Evolutionary conservation across 1,284 basidiomycete species (phyloP).

Genomic region (Anthracocystis setariae): DNA sequence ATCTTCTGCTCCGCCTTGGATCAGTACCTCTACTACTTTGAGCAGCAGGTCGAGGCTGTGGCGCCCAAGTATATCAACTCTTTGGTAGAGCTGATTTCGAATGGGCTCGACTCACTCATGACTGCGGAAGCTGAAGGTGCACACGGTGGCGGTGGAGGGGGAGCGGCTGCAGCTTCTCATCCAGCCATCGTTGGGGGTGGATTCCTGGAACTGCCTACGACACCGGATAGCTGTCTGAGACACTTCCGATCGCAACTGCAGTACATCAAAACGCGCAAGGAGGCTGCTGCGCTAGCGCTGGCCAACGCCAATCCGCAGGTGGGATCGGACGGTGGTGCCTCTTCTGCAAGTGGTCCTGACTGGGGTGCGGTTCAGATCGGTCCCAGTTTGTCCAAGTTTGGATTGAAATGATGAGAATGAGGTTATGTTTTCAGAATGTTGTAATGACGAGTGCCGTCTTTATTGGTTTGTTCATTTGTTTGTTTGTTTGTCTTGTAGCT

Average conservation of each 20-base stretch:
- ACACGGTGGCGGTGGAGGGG: constrained; percentile 15
- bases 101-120: constrained; percentile 54
- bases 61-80: constrained; percentile 64
- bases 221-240: constrained; percentile 86
- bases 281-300: constrained; percentile 40
- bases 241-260: constrained; percentile 90
- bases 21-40: constrained; percentile 67
- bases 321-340: constrained; percentile 27
- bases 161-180: constrained; percentile 13
- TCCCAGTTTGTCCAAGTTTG: constrained; percentile 46
- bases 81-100: constrained; percentile 63
- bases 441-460: too few species aligned
- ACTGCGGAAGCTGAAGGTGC: constrained; percentile 29
- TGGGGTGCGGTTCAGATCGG: constrained; percentile 59
- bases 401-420: constrained; percentile 22
- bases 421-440: too few species aligned
- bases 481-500: too few species aligned
- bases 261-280: constrained; percentile 83
- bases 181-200: constrained; percentile 70
- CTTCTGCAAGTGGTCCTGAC: constrained; percentile 37
- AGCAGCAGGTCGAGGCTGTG: constrained; percentile 63
- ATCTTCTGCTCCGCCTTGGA: constrained; percentile 65
- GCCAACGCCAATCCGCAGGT: constrained; percentile 32
- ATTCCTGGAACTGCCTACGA: constrained; percentile 86
- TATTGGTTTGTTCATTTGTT: too few species aligned